A percentile compares a stretch with the other conserved stretches of the same genome.
phyloP scores from a whole-genome alignment of 106 monocot species.

The Cymbidium sinense region DNA sequence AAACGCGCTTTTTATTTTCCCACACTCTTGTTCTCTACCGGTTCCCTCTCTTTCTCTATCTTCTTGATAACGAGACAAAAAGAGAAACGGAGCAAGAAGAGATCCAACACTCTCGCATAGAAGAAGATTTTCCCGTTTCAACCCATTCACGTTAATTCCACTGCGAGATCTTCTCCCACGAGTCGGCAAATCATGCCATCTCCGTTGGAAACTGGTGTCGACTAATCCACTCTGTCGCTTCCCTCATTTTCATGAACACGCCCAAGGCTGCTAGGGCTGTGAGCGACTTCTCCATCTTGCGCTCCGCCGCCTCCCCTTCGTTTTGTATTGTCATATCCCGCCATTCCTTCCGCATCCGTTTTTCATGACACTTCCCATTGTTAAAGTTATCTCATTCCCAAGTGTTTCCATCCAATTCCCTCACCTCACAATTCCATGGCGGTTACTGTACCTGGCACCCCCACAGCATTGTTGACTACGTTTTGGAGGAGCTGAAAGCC shows the following conservation, averaged over 20 bases:
- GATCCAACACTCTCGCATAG: too few species aligned
- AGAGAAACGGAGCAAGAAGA: too few species aligned
- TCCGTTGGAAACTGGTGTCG: too few species aligned
- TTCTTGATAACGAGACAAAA: too few species aligned
- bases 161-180: too few species aligned
- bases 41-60: too few species aligned
- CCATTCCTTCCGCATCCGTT: conserved; percentile 17
- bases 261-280: conserved; percentile 32
- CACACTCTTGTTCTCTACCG: too few species aligned
- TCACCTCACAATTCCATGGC: conserved; percentile 8
- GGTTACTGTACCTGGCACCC: conserved; percentile 1
- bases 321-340: conserved; percentile 14
- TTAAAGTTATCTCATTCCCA: not conserved
- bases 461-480: conserved; percentile 47
- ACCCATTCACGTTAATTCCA: too few species aligned
- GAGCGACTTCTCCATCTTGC: conserved; percentile 19
- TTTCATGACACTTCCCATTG: not conserved
- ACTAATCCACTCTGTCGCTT: not conserved
- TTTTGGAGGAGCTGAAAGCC: conserved; percentile 47
- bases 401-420: not conserved
- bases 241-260: conserved; percentile 13
- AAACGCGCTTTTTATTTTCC: too few species aligned
- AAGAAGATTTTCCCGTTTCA: too few species aligned
- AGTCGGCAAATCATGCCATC: too few species aligned
- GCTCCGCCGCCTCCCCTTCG: conserved; percentile 11